Conservation (phyloP, 2,329 filamentous ascomycete species). For the Apiospora koreana region DNA sequence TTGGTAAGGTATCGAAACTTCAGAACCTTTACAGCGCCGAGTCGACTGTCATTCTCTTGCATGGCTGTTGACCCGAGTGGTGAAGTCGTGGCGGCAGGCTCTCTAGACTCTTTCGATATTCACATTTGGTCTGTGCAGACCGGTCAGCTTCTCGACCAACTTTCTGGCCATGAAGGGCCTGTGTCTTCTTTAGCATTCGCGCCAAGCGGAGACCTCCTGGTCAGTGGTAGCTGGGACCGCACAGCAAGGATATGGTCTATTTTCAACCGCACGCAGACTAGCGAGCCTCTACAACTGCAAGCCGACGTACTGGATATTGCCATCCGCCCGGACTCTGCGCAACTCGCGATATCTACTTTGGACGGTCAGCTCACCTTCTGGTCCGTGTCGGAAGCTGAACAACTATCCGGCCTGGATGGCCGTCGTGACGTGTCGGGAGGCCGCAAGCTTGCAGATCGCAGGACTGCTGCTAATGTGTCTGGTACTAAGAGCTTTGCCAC, state of each 20-base stretch:
- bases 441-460: slow-evolving; percentile 81
- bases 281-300: slow-evolving; percentile 88
- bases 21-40: slow-evolving; percentile 92
- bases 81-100: slow-evolving; percentile 93
- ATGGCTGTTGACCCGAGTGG: slow-evolving; percentile 96
- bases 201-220: slow-evolving; percentile 78
- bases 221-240: slow-evolving; percentile 95
- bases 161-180: slow-evolving; percentile 92
- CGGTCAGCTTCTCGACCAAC: slow-evolving; percentile 86
- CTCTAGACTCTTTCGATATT: slow-evolving; percentile 93
- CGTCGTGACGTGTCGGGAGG: slow-evolving; percentile 92
- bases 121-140: slow-evolving; percentile 99
- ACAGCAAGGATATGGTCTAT: slow-evolving; percentile 97
- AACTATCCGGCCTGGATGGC: slow-evolving; percentile 84
- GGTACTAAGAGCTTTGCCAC: slow-evolving; percentile 89
- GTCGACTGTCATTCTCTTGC: slow-evolving; percentile 87
- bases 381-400: slow-evolving; percentile 84
- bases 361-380: slow-evolving; percentile 96
- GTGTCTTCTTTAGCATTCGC: slow-evolving; percentile 88
- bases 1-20: slow-evolving; percentile 95
- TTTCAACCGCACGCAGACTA: slow-evolving; percentile 90
- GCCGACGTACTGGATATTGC: slow-evolving; percentile 87
- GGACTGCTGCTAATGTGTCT: slow-evolving; percentile 86
- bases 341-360: slow-evolving; percentile 87
- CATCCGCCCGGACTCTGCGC: slow-evolving; percentile 85